Base-by-base conservation (phyloP, 2,329 filamentous ascomycete species). In the Trichoderma polysporum region DNA sequence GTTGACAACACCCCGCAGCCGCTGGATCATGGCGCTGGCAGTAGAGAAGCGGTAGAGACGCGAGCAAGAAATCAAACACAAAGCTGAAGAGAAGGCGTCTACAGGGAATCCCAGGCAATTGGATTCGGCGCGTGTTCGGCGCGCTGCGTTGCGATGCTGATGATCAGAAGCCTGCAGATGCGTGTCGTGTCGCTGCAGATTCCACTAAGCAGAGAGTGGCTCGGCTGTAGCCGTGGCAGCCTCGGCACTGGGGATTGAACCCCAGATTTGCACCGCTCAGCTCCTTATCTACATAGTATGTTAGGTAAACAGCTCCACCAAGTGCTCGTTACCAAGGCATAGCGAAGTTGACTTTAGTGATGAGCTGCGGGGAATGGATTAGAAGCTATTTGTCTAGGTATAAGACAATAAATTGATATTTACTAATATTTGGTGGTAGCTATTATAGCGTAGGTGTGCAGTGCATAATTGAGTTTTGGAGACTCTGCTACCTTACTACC, bases 21-120 rank as follows among this genome's bases (percentile, higher is more conserved):
- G 31, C 41, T 62, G 50, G 66, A 68, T 49, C 66, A 68, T 68
- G 56, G 66, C 66, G 66, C 62, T 49, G 66, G 61, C 41, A 31
- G 22, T 12, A 60, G 29, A 35, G 25, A 35, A 15, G n/a, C n/a
- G n/a, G n/a, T n/a, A n/a, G 35, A 27, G 47, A 12, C n/a, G 8
- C 9, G 5, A 37, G 33, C 8, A 61, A 6, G 12, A 52, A 19
- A 17, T 15, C 19, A 19, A 61, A 15, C 19, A 12, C 22, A 15
- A 37, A 15, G 58, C 31, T 22, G n/a, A 22, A 10, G 13, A 52
- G 5, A 31, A 15, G 17, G 29, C 22, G 4, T 31, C n/a, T 19
- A 9, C 33, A 17, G 41, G 10, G 22, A 27, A 25, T 63, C 60
- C 13, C 4, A 15, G 45, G 37, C 60, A 63, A 63, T 54, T 54